Evolutionary conservation across 2,329 filamentous ascomycete genomes (phyloP).

Genomic region (Colletotrichum plurivorum): DNA sequence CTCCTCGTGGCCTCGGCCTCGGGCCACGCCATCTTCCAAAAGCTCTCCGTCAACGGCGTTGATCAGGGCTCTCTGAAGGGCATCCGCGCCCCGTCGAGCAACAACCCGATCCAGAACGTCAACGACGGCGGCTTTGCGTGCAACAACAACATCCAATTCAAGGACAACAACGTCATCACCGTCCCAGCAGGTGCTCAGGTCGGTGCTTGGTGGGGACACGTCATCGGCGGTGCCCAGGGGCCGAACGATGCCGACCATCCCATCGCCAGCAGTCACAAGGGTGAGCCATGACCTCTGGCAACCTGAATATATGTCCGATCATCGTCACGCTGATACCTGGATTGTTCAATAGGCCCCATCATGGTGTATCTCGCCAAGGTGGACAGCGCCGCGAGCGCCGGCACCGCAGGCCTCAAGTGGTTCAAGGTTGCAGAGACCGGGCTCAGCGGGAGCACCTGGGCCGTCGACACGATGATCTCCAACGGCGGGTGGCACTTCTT

Average conservation of each 20-base stretch:
- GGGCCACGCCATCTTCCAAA: slow-evolving; percentile 59
- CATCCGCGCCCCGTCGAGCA: slow-evolving; percentile 62
- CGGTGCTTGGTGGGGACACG: slow-evolving; percentile 64
- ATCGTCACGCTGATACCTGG: background rate
- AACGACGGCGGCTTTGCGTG: slow-evolving; percentile 62
- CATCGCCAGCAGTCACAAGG: slow-evolving; percentile 63
- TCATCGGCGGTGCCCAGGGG: slow-evolving; percentile 63
- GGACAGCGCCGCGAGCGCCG: slow-evolving; percentile 58
- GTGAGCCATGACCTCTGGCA: slow-evolving; percentile 41
- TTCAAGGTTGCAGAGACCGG: slow-evolving; percentile 67
- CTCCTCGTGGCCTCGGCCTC: slow-evolving; percentile 48
- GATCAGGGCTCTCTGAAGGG: slow-evolving; percentile 65
- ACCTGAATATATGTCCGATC: too few relatives aligned
- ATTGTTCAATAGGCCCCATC: slow-evolving; percentile 56
- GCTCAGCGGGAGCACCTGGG: slow-evolving; percentile 47
- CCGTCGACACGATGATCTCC: slow-evolving; percentile 46
- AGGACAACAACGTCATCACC: slow-evolving; percentile 56
- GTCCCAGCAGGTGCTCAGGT: slow-evolving; percentile 64
- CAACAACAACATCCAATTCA: slow-evolving; percentile 56
- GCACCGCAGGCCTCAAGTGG: slow-evolving; percentile 57
- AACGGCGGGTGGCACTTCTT: slow-evolving; percentile 52
- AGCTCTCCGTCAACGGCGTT: slow-evolving; percentile 61
- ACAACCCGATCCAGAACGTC: slow-evolving; percentile 65
- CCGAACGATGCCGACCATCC: slow-evolving; percentile 61
- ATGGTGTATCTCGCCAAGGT: slow-evolving; percentile 65